A percentile compares a stretch with the other conserved stretches of the same genome.
These are phyloP conservation scores for Themeda triandra DNA, from an alignment of 176 grass and related monocot genomes.

Conservation along the genomic window DNA sequence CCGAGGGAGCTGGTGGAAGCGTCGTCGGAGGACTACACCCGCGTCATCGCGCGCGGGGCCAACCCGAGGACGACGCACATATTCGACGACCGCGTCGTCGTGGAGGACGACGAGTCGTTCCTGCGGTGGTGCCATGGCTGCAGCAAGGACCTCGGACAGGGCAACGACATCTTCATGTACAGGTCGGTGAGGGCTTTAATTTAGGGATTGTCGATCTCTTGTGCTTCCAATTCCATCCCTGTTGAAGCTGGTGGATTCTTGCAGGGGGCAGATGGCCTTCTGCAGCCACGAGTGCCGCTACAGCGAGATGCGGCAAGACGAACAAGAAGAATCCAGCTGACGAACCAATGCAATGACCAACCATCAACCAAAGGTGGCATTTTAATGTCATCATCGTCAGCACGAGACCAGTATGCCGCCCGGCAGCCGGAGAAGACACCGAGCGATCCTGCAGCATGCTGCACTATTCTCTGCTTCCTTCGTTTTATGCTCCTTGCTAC, in stretches of 20 bases:
- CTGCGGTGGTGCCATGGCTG: conserved; percentile 67
- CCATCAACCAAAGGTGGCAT: background rate
- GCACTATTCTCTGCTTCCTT: background rate
- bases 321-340: conserved; percentile 12
- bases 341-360: background rate
- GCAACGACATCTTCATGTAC: conserved; percentile 74
- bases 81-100: conserved; percentile 54
- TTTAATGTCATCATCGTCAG: background rate
- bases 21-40: conserved; percentile 80
- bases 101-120: conserved; percentile 29
- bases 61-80: conserved; percentile 65
- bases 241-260: background rate
- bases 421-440: background rate
- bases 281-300: conserved; percentile 66
- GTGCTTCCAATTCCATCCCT: background rate
- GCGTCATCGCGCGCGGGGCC: conserved; percentile 62
- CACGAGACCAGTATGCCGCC: background rate
- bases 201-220: background rate
- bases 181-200: conserved; percentile 27
- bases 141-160: conserved; percentile 55
- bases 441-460: background rate
- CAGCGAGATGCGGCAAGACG: conserved; percentile 53
- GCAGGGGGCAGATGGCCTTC: conserved; percentile 69
- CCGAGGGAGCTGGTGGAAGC: conserved; percentile 45
- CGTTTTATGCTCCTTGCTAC: background rate